Conservation (phyloP, 257 asterid genomes). For the Petunia secreta region DNA sequence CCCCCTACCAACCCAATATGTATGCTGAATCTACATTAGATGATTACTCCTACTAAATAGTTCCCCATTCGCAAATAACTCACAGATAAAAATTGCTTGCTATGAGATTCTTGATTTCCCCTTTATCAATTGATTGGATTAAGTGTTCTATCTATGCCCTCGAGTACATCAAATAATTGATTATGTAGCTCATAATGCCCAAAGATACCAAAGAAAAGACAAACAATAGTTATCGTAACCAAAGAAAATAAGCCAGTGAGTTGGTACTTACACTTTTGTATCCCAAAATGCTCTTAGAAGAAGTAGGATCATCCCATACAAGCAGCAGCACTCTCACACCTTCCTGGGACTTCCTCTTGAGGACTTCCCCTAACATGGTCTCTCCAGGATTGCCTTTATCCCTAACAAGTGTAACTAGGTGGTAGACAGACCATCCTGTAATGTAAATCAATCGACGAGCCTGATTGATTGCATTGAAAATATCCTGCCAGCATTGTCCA, state of each 20-base stretch:
- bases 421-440: constrained; percentile 94
- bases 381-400: constrained; percentile 47
- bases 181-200: neutral
- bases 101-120: neutral
- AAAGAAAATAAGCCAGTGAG: constrained; percentile 11
- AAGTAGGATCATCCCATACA: constrained; percentile 96
- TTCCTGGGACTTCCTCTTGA: constrained; percentile 85
- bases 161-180: neutral
- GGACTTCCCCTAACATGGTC: constrained; percentile 72
- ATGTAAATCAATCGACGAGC: constrained; percentile 80
- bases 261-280: constrained; percentile 71
- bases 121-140: neutral
- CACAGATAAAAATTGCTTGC: neutral
- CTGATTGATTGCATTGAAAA: constrained; percentile 65
- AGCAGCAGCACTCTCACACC: constrained; percentile 91
- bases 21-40: neutral
- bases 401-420: constrained; percentile 74
- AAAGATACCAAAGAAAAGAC: neutral
- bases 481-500: constrained; percentile 76
- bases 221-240: constrained; percentile 7
- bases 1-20: neutral
- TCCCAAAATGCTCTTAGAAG: constrained; percentile 83
- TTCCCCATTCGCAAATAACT: neutral
- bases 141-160: neutral
- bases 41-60: neutral